Evolutionary conservation across 805 yeast species (phyloP), one percentile per base, ranked within the genome.

Genomic region (Pichia membranifaciens): DNA sequence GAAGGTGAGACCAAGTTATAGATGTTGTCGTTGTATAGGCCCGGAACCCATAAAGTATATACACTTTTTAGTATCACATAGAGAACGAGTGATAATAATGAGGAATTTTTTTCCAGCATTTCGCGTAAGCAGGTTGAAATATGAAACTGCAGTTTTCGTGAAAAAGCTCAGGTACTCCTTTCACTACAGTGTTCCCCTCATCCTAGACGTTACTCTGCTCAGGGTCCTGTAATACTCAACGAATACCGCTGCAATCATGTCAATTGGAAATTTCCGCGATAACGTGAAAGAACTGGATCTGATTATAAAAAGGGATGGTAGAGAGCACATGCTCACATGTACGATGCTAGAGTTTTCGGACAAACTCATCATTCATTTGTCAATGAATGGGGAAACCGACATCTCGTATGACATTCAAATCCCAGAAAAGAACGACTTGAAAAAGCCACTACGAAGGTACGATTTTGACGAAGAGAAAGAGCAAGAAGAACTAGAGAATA

Each of bases 361-460:
- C 51, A 71, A 70, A 50, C 53, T 69, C 20, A 59, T 77, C 12
- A 45, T 77, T 31, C 66, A 69, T 32, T 52, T 77, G 8, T 56
- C 67, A 32, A 59, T 66, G 42, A 61, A 75, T 55, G 80, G 79
- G 2, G 68, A 72, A 23, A 67, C 68, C 49, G 81, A 77, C 57
- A 67, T 73, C 4, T 68, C 78, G 0, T 74, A 72, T 51, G 78
- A 74, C 47, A 54, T 75, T 9, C 74, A 69, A 39, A 48, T 60
- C 2, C 55, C 64, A 2, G 41, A 45, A 8, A 15, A 55, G 10
- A 44, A 47, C 7, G 58, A 53, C 33, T 46, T 54, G 10, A 46
- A 48, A 18, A 53, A 43, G 3, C 58, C 59, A 2, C 41, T 33
- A 22, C 58, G 58, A 23, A 42, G 34, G 21, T 39, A 31, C 43